These are phyloP conservation scores for Meredithiella fracta DNA, from an alignment of 2,329 filamentous ascomycete genomes.

Conservation along the genomic window DNA sequence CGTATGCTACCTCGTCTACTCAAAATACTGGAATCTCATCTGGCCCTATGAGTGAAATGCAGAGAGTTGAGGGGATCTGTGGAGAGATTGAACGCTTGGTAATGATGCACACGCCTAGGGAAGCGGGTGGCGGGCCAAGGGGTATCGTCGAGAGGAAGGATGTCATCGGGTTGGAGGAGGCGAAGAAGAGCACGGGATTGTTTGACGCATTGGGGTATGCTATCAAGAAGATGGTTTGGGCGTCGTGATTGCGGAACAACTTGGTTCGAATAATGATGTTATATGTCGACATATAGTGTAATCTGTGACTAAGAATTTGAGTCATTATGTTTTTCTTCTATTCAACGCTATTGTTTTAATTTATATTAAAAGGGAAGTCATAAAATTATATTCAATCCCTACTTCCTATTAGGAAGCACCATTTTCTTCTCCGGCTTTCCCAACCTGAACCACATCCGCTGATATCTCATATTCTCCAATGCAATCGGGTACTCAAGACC, in stretches of 20 bases:
- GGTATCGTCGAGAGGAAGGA: conserved; percentile 41
- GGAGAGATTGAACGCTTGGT: conserved; percentile 59
- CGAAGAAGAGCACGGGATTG: conserved; percentile 70
- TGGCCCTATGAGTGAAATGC: conserved; percentile 33
- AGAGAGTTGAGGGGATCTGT: conserved; percentile 48
- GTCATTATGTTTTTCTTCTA: background rate
- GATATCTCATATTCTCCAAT: conserved; percentile 89
- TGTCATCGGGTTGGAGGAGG: conserved; percentile 71
- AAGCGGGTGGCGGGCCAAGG: conserved; percentile 27
- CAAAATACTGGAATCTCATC: conserved; percentile 32
- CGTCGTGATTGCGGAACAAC: conserved; percentile 20
- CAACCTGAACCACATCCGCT: conserved; percentile 25
- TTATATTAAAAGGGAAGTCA: background rate
- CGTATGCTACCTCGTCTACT: conserved; percentile 34
- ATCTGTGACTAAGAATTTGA: background rate
- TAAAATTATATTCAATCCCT: background rate
- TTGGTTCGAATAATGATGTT: background rate
- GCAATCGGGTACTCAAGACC: conserved; percentile 62
- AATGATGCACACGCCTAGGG: conserved; percentile 27
- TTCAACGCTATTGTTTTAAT: background rate
- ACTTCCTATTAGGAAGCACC: background rate
- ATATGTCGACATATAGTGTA: conserved; percentile 14
- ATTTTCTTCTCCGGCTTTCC: conserved; percentile 4
- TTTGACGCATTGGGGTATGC: conserved; percentile 78
- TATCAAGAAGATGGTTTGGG: conserved; percentile 89